These are phyloP conservation scores for Entomortierella parvispora DNA, from an alignment of 192 early-diverging fungal genomes.

Conservation along the genomic window DNA sequence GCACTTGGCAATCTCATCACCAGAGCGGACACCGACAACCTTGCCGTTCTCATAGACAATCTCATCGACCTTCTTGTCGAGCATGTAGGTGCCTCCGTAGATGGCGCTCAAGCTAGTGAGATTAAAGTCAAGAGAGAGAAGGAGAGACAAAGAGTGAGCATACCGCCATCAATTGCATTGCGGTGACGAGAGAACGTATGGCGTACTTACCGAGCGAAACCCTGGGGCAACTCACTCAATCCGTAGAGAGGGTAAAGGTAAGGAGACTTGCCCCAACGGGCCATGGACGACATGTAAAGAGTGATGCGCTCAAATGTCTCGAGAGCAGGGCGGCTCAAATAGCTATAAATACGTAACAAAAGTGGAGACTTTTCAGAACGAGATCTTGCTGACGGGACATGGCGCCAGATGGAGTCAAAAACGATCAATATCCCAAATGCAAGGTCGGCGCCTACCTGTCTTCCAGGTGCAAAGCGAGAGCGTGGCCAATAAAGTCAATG, in stretches of 20 bases:
- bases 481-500: conserved; percentile 98
- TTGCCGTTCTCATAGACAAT: conserved; percentile 86
- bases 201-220: conserved; percentile 86
- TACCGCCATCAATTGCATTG: too few species aligned
- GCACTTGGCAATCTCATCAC: conserved; percentile 83
- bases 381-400: too few species aligned
- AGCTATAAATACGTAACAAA: conserved; percentile 44
- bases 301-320: conserved; percentile 92
- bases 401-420: too few species aligned
- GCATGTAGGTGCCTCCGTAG: conserved; percentile 99
- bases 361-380: not conserved
- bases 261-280: conserved; percentile 93
- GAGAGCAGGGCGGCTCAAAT: conserved; percentile 74
- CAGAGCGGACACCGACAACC: conserved; percentile 91
- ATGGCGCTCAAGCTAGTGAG: conserved; percentile 91
- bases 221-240: conserved; percentile 97
- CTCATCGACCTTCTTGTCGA: conserved; percentile 92
- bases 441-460: conserved; percentile 62
- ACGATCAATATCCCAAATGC: not conserved
- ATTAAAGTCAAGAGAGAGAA: not conserved
- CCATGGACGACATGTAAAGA: conserved; percentile 92
- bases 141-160: not conserved
- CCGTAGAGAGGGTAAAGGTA: conserved; percentile 99
- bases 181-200: too few species aligned
- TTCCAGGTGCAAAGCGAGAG: conserved; percentile 95